Evolutionary conservation across 192 early-diverging fungal genomes (phyloP), one percentile per base, ranked within the genome.

Genomic region (Endogone sp.): DNA sequence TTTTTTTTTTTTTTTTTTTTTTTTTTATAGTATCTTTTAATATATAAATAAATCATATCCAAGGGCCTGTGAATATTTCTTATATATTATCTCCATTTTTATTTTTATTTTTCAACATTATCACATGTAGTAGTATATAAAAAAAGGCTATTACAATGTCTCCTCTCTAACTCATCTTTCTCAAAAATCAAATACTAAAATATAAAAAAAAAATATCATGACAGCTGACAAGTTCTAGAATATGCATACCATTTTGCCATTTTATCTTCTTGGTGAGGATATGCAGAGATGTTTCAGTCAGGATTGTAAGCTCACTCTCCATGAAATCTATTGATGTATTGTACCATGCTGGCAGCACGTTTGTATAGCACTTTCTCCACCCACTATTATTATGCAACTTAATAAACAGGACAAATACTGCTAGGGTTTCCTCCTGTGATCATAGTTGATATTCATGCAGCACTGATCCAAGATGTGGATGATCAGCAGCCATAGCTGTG

Each of bases 351-450:
- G 78, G 78, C 25, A 79, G 23, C n/a, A 66, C 55, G 32, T 74
- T 22, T 49, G 71, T 68, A 31, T 74, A 68, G 29, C 25, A 31
- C 62, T 24, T 44, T 25, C 21, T 60, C 28, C 29, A 23, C 3
- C 28, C 58, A 26, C 70, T 24, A 32, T 29, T 60, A 29, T 29
- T 29, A 13, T 55, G 64, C 24, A 63, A 55, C 29, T 73, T 73
- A 22, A 73, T 56, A 25, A 73, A 73, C 23, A 73, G 68, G 29
- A 73, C 59, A 61, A 73, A 73, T 3, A 73, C 68, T 23, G 73
- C 73, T 24, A 74, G n/a, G 20, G 63, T 74, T 29, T 74, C 73
- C 32, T 74, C 73, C 8, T 27, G 60, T 13, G 72, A 74, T n/a
- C n/a, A n/a, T 11, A 72, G 65, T 30, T 24, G 16, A 24, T 23